Conservation (phyloP, 2,329 filamentous ascomycete genomes). For the Botrytis galanthina region DNA sequence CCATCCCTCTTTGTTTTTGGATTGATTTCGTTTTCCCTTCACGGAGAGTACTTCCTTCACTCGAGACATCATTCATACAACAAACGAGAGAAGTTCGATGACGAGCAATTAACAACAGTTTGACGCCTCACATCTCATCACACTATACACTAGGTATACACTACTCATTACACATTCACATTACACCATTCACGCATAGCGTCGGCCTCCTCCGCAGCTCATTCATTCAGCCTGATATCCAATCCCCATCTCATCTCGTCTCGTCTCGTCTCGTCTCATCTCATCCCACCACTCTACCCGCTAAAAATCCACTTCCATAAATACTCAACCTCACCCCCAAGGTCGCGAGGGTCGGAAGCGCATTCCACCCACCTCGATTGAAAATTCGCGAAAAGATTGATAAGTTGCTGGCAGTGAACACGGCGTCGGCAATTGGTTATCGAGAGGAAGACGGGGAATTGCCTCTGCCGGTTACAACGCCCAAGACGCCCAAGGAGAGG, state of each 20-base stretch:
- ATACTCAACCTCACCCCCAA: background rate
- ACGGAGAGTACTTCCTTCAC: background rate
- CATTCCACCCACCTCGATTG: conserved; percentile 30
- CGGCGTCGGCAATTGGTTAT: conserved; percentile 18
- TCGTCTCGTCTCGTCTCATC: background rate
- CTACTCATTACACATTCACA: background rate
- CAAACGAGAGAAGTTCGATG: background rate
- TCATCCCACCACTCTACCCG: background rate
- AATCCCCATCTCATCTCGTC: background rate
- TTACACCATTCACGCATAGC: background rate
- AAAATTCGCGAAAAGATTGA: conserved; percentile 33
- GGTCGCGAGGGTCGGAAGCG: conserved; percentile 37
- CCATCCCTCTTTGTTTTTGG: background rate
- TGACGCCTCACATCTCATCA: background rate
- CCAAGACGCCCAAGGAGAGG: conserved; percentile 26
- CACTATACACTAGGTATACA: background rate
- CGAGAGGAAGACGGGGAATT: conserved; percentile 25
- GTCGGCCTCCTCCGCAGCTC: background rate
- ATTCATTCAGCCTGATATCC: background rate
- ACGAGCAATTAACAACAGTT: background rate
- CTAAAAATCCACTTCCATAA: background rate
- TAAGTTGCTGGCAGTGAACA: conserved; percentile 33
- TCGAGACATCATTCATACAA: background rate
- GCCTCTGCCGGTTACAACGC: conserved; percentile 36
- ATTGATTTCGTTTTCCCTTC: background rate